Evolutionary conservation across 345 rosid species (phyloP).

Genomic region (Euphorbia pulcherrima): DNA sequence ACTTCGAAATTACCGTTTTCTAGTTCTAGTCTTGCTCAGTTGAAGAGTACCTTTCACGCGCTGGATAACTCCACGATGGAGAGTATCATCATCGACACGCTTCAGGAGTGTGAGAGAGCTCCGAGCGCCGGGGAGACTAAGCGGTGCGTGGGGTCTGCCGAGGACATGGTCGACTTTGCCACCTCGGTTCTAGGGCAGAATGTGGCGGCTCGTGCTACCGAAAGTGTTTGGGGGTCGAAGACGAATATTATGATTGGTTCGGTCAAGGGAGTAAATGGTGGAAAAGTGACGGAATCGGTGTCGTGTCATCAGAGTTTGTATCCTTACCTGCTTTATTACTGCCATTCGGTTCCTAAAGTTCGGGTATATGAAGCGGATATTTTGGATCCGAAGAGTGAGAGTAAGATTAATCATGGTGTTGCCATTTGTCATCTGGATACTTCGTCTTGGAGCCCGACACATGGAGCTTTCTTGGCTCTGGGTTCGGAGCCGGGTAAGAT

Average conservation of each 20-base stretch:
- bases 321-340: slow-evolving; percentile 75
- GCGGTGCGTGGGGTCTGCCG: slow-evolving; percentile 75
- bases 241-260: slow-evolving; percentile 49
- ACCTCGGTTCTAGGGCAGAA: slow-evolving; percentile 59
- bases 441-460: slow-evolving; percentile 69
- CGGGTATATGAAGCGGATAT: slow-evolving; percentile 77
- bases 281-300: slow-evolving; percentile 59
- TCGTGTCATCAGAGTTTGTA: slow-evolving; percentile 87
- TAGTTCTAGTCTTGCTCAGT: slow-evolving; percentile 23
- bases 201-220: slow-evolving; percentile 57
- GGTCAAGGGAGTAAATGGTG: slow-evolving; percentile 61
- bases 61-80: slow-evolving; percentile 60
- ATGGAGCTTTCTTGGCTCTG: slow-evolving; percentile 68
- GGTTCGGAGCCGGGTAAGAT: slow-evolving; percentile 74
- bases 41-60: slow-evolving; percentile 50
- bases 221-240: slow-evolving; percentile 51
- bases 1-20: slow-evolving; percentile 59
- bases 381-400: slow-evolving; percentile 43
- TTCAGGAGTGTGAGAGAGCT: slow-evolving; percentile 61
- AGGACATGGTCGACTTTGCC: slow-evolving; percentile 84
- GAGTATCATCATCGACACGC: slow-evolving; percentile 43
- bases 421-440: slow-evolving; percentile 87
- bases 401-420: slow-evolving; percentile 66
- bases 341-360: slow-evolving; percentile 88
- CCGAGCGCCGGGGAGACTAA: slow-evolving; percentile 77